A percentile compares a stretch with the other conserved stretches of the same genome.
Evolutionary conservation across 306 rosid genomes (phyloP).

Genomic region (Astragalus membranaceus): DNA sequence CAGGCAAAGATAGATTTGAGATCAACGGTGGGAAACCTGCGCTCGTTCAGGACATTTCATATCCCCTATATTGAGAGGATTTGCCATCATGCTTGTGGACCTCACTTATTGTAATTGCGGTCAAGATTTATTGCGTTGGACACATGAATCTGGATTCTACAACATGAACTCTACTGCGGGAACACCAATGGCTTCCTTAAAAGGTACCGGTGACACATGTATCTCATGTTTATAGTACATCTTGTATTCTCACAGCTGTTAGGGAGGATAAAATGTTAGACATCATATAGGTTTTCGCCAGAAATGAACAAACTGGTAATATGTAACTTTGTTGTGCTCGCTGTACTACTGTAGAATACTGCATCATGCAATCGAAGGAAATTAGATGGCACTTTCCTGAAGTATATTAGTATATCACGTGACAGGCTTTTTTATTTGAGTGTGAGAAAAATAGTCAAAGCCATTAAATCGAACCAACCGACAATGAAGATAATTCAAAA

Average conservation of each 20-base stretch:
- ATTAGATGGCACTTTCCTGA: background rate
- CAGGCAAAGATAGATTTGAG: slow-evolving; percentile 14
- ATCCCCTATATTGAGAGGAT: background rate
- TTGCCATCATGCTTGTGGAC: slow-evolving; percentile 13
- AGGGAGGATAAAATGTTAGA: background rate
- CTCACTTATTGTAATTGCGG: background rate
- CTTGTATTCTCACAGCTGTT: slow-evolving; percentile 5
- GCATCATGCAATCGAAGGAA: background rate
- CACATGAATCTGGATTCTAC: slow-evolving; percentile 16
- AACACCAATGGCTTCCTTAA: background rate
- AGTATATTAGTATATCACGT: background rate
- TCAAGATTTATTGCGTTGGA: background rate
- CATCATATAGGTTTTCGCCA: background rate
- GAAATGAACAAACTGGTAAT: background rate
- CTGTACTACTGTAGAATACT: background rate
- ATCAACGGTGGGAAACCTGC: slow-evolving; percentile 5
- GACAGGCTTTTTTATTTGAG: too few species aligned
- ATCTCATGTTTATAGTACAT: background rate
- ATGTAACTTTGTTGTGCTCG: background rate
- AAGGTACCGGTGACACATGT: slow-evolving; percentile 11
- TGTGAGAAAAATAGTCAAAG: too few species aligned
- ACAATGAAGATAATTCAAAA: too few species aligned
- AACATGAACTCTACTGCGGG: background rate
- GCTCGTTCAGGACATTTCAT: slow-evolving; percentile 12
- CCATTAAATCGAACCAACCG: too few species aligned